phyloP scores from a whole-genome alignment of 2,329 filamentous ascomycete genomes.

The Westerdykella sp. region DNA sequence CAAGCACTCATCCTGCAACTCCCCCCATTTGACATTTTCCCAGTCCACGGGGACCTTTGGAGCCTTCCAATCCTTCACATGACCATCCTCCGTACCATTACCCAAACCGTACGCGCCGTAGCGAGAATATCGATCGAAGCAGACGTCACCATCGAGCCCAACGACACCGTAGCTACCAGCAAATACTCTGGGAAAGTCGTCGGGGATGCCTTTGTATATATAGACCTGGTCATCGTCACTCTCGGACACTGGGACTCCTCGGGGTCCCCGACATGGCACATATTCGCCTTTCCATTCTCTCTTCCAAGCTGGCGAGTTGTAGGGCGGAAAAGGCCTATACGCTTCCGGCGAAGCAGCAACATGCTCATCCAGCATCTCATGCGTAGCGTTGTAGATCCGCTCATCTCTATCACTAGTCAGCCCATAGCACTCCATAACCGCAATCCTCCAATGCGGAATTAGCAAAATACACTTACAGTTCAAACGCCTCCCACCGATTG shows the following conservation, averaged over 20 bases:
- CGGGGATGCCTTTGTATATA: conserved; percentile 54
- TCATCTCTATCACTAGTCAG: conserved; percentile 26
- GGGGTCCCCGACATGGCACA: conserved; percentile 59
- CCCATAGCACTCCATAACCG: not conserved
- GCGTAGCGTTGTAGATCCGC: conserved; percentile 35
- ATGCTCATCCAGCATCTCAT: conserved; percentile 23
- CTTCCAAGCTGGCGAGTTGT: conserved; percentile 59
- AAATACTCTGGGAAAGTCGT: conserved; percentile 33
- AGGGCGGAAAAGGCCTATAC: conserved; percentile 67
- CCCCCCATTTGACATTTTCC: conserved; percentile 63
- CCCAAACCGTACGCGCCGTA: conserved; percentile 54
- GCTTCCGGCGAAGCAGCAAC: conserved; percentile 42
- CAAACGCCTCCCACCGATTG: conserved; percentile 45
- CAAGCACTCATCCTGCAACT: conserved; percentile 61
- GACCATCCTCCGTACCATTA: conserved; percentile 46
- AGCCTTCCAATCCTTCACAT: conserved; percentile 40
- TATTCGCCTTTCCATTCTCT: conserved; percentile 52
- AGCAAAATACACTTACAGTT: conserved; percentile 21
- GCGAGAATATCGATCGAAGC: conserved; percentile 55
- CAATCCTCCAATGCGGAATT: not conserved
- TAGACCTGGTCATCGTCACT: conserved; percentile 57
- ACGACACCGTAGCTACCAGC: conserved; percentile 36
- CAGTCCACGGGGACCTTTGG: conserved; percentile 46
- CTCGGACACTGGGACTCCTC: conserved; percentile 47
- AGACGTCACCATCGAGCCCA: conserved; percentile 47